These are phyloP conservation scores for Cytospora schulzeri DNA, from an alignment of 2,329 filamentous ascomycete species.

Conservation along the genomic window DNA sequence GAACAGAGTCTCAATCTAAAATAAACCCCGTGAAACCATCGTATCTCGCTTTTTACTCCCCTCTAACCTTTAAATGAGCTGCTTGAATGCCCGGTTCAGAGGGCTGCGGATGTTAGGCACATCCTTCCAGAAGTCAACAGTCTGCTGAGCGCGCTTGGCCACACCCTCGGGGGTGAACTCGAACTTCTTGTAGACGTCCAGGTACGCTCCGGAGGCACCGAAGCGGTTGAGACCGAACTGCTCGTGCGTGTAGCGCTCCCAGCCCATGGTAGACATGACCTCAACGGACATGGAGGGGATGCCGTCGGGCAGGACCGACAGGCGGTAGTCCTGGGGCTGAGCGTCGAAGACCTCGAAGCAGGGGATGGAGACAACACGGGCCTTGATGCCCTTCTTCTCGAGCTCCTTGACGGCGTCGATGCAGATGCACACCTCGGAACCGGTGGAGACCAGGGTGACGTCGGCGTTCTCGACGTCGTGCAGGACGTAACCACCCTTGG, in stretches of 20 bases:
- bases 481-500: conserved; percentile 94
- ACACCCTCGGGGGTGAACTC: conserved; percentile 98
- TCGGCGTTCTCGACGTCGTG: conserved; percentile 82
- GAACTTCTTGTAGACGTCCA: conserved; percentile 99
- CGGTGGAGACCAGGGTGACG: conserved; percentile 89
- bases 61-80: conserved; percentile 72
- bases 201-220: conserved; percentile 95
- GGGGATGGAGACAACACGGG: conserved; percentile 92
- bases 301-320: conserved; percentile 89
- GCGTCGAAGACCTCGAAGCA: conserved; percentile 97
- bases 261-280: conserved; percentile 95
- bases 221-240: conserved; percentile 99
- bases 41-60: conserved; percentile 21
- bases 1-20: conserved; percentile 12
- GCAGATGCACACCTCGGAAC: conserved; percentile 93
- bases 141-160: conserved; percentile 88
- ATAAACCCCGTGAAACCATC: neutral
- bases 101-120: conserved; percentile 88
- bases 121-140: conserved; percentile 97
- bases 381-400: conserved; percentile 83
- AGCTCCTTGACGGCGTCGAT: conserved; percentile 91
- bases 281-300: conserved; percentile 93
- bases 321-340: conserved; percentile 92
- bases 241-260: conserved; percentile 99
- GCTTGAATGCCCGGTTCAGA: conserved; percentile 95